phyloP scores from a whole-genome alignment of 2,329 filamentous ascomycete genomes.

The Botryotinia calthae region DNA sequence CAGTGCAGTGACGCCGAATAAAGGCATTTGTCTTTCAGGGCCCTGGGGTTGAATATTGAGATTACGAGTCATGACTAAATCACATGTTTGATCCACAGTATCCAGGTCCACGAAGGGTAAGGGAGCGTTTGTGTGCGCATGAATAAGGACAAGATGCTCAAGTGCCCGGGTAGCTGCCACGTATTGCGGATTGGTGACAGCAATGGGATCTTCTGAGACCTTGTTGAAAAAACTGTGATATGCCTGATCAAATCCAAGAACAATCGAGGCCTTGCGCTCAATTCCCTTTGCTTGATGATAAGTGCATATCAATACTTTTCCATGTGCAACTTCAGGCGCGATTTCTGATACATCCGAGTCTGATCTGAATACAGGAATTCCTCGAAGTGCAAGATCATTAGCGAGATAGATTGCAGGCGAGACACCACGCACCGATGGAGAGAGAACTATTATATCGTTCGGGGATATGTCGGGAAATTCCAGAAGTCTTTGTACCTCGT shows the following conservation, averaged over 20 bases:
- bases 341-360: slow-evolving; percentile 16
- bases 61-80: slow-evolving; percentile 2
- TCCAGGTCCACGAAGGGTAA: slow-evolving; percentile 9
- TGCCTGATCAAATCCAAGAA: slow-evolving; percentile 9
- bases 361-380: slow-evolving; percentile 15
- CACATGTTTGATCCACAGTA: background rate
- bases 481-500: slow-evolving; percentile 9
- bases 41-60: background rate
- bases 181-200: slow-evolving; percentile 18
- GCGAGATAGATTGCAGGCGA: slow-evolving; percentile 6
- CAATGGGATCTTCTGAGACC: slow-evolving; percentile 2
- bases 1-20: background rate
- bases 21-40: background rate
- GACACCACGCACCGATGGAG: background rate
- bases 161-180: slow-evolving; percentile 16
- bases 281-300: slow-evolving; percentile 19
- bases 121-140: background rate
- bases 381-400: slow-evolving; percentile 11
- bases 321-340: slow-evolving; percentile 5
- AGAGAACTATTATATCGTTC: slow-evolving; percentile 15
- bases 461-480: background rate
- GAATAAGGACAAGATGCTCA: slow-evolving; percentile 13
- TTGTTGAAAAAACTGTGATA: background rate
- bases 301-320: slow-evolving; percentile 11
- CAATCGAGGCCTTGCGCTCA: slow-evolving; percentile 11